These are phyloP conservation scores for Zalaria obscura DNA, from an alignment of 2,329 filamentous ascomycete genomes.

Conservation along the genomic window DNA sequence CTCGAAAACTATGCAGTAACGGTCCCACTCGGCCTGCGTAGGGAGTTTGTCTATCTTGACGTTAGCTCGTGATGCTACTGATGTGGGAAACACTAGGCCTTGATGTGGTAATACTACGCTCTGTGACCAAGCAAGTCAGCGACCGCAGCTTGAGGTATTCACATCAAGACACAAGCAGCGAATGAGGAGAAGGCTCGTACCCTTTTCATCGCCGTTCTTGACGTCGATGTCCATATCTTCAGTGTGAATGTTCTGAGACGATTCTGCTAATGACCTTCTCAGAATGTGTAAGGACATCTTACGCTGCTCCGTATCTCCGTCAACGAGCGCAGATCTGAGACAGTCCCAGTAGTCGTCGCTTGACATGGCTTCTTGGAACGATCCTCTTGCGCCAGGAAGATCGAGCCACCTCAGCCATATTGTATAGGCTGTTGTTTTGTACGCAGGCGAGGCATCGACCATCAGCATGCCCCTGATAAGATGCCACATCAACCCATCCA, in stretches of 20 bases:
- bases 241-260: not conserved
- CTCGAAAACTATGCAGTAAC: slow-evolving; percentile 31
- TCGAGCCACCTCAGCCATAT: slow-evolving; percentile 7
- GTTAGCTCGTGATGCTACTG: not conserved
- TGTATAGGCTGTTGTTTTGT: slow-evolving; percentile 4
- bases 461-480: too few relatives aligned
- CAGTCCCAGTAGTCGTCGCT: slow-evolving; percentile 25
- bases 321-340: slow-evolving; percentile 23
- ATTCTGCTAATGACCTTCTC: slow-evolving; percentile 21
- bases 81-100: not conserved
- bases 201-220: too few relatives aligned
- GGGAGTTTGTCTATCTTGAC: not conserved
- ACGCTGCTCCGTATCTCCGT: slow-evolving; percentile 29
- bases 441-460: not conserved
- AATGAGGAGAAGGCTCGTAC: too few relatives aligned
- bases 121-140: not conserved
- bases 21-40: slow-evolving; percentile 21
- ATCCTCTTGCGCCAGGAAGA: slow-evolving; percentile 1
- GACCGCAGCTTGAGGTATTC: too few relatives aligned
- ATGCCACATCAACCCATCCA: too few relatives aligned
- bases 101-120: not conserved
- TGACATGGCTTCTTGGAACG: slow-evolving; percentile 1
- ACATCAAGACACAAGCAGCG: too few relatives aligned
- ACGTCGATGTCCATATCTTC: too few relatives aligned
- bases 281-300: slow-evolving; percentile 33